Evolutionary conservation across 208 protist genomes (phyloP).

Genomic region (Sergeia podlipaevii): DNA sequence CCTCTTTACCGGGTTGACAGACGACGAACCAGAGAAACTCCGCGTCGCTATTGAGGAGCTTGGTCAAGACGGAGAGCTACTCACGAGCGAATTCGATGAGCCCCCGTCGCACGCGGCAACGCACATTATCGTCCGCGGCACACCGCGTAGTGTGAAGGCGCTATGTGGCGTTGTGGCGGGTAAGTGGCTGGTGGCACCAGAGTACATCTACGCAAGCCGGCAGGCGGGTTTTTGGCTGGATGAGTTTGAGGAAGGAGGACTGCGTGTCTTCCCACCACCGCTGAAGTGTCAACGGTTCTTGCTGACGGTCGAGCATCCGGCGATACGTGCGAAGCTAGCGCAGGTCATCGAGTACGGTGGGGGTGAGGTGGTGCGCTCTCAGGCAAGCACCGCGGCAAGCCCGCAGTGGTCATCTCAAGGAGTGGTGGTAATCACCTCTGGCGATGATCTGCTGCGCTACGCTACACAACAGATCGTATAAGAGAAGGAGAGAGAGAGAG

Average conservation of each 20-base stretch:
- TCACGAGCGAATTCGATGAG: constrained; percentile 56
- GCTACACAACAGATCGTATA: constrained; percentile 31
- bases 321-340: constrained; percentile 50
- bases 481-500: neutral
- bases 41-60: constrained; percentile 30
- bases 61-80: constrained; percentile 38
- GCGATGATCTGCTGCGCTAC: constrained; percentile 70
- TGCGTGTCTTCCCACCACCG: constrained; percentile 68
- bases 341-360: constrained; percentile 84
- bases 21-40: constrained; percentile 47
- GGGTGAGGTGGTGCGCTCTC: constrained; percentile 49
- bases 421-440: constrained; percentile 68
- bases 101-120: constrained; percentile 51
- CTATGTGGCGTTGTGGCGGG: constrained; percentile 69
- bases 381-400: neutral
- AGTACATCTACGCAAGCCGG: constrained; percentile 65
- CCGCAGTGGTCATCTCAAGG: constrained; percentile 22
- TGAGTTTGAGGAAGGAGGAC: constrained; percentile 61
- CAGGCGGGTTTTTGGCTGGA: constrained; percentile 80
- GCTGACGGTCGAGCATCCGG: constrained; percentile 42
- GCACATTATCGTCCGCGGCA: constrained; percentile 74
- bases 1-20: constrained; percentile 62
- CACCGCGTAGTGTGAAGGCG: constrained; percentile 80
- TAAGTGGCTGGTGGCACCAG: constrained; percentile 74
- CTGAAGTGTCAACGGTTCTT: constrained; percentile 73